Evolutionary conservation across 2,329 filamentous ascomycete genomes (phyloP).

Genomic region (Acarospora socialis): DNA sequence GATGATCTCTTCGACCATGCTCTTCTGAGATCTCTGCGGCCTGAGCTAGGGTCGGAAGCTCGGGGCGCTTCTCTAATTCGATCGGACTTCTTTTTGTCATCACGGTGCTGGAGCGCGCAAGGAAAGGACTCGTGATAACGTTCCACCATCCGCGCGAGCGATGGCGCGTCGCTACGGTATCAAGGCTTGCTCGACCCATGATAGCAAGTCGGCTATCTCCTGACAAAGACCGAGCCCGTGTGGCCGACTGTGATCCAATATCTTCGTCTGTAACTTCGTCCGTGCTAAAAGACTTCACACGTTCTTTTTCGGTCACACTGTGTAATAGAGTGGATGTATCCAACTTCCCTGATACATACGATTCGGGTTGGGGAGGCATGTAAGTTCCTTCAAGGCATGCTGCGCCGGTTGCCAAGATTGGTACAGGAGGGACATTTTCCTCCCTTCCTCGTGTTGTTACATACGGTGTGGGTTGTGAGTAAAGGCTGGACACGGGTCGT

Average conservation of each 20-base stretch:
- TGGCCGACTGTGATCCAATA: slow-evolving; percentile 13
- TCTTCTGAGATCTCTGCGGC: background rate
- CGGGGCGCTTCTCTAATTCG: slow-evolving; percentile 2
- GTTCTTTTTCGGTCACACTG: too few relatives aligned
- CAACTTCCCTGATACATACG: too few relatives aligned
- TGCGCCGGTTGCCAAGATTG: slow-evolving; percentile 22
- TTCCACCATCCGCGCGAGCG: slow-evolving; percentile 38
- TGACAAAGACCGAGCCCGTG: slow-evolving; percentile 16
- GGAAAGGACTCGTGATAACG: slow-evolving; percentile 30
- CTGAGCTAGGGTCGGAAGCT: slow-evolving; percentile 1
- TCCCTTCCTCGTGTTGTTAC: slow-evolving; percentile 12
- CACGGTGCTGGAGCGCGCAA: slow-evolving; percentile 25
- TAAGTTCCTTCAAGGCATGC: too few relatives aligned
- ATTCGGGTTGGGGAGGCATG: too few relatives aligned
- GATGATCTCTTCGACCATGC: too few relatives aligned
- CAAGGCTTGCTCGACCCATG: slow-evolving; percentile 21
- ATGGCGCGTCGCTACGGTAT: slow-evolving; percentile 24
- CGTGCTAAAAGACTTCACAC: too few relatives aligned
- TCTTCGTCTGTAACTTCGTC: too few relatives aligned
- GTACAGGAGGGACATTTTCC: slow-evolving; percentile 25
- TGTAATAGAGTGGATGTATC: too few relatives aligned
- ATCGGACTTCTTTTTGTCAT: slow-evolving; percentile 18
- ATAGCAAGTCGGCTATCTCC: slow-evolving; percentile 20
- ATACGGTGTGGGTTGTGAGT: slow-evolving; percentile 28
- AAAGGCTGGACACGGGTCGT: slow-evolving; percentile 29